Evolutionary conservation across 2,329 filamentous ascomycete genomes (phyloP).

Genomic region (Aureobasidium musti): DNA sequence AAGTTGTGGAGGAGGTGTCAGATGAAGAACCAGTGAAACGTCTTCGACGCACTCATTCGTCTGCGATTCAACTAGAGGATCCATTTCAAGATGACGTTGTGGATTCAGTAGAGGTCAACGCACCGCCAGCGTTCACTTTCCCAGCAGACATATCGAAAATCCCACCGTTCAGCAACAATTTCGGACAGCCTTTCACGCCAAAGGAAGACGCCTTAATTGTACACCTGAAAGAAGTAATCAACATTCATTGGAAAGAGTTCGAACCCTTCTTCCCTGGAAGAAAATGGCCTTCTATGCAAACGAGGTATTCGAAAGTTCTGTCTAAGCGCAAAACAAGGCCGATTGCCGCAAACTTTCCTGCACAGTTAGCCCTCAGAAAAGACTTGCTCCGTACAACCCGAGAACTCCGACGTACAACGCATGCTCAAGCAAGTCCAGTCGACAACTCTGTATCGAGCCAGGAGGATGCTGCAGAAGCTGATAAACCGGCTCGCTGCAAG

Average conservation of each 20-base stretch:
- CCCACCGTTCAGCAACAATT: background rate
- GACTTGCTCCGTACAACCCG: background rate
- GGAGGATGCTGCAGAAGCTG: background rate
- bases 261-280: conserved; percentile 8
- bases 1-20: background rate
- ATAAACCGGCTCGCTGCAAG: background rate
- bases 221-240: background rate
- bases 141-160: conserved; percentile 5
- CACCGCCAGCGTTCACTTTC: background rate
- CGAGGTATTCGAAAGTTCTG: conserved; percentile 7
- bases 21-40: conserved; percentile 4
- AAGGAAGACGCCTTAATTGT: conserved; percentile 12
- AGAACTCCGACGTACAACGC: background rate
- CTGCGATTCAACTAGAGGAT: background rate
- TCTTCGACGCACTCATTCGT: background rate
- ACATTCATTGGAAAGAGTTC: conserved; percentile 8
- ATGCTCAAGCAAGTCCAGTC: background rate
- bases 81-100: background rate
- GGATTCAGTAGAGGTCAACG: background rate
- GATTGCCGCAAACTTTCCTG: no score
- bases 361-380: background rate
- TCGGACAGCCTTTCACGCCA: conserved; percentile 3
- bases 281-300: conserved; percentile 11
- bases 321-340: no score
- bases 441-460: background rate